Base-by-base conservation (phyloP, 2,329 filamentous ascomycete species). In the Trichoderma aggressivum region DNA sequence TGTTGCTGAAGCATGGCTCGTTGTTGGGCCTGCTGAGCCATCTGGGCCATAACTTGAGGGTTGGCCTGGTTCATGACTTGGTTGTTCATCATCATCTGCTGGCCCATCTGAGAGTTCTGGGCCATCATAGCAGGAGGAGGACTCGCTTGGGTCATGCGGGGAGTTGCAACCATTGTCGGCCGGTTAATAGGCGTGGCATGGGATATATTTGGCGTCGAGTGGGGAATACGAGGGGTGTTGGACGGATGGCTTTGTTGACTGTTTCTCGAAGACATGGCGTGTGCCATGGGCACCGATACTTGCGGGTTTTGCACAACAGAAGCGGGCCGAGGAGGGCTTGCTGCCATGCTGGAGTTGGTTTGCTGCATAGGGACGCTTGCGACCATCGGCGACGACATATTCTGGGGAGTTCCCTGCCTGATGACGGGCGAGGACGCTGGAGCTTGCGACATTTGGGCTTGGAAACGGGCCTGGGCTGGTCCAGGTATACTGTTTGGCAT, bases 381-480 rank as follows among this genome's bases (percentile, higher is more conserved):
- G n/a, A 89, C 86, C 84, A 88, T 90, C 10, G 89, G 90, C 1
- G 89, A 91, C 6, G 89, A 91, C 82, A 88, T 87, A 70, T 87
- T 88, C 70, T 89, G 88, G 14, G 89, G 89, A 1, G 89, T 91
- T 26, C 87, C 87, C 75, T 91, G 89, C 16, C 88, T 85, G 26
- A 87, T 80, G 71, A 89, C 83, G 0, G 92, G 92, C n/a, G 92
- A 93, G 10, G 90, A 90, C 1, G 89, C 89, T 5, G 88, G 86
- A 18, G 87, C 83, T 76, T 92, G 90, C 1, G 89, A 87, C 8
- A 89, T 86, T 74, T 90, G 87, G 62, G 84, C 82, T 24, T 82
- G 81, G 73, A 88, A 88, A 11, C 86, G 83, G 36, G 83, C 80
- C 72, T 85, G 85, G 3, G 65, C 36, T 7, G 81, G 76, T 16